These are phyloP conservation scores for Suhomyces taliae DNA, from an alignment of 1,139 yeast species.

Conservation along the genomic window DNA sequence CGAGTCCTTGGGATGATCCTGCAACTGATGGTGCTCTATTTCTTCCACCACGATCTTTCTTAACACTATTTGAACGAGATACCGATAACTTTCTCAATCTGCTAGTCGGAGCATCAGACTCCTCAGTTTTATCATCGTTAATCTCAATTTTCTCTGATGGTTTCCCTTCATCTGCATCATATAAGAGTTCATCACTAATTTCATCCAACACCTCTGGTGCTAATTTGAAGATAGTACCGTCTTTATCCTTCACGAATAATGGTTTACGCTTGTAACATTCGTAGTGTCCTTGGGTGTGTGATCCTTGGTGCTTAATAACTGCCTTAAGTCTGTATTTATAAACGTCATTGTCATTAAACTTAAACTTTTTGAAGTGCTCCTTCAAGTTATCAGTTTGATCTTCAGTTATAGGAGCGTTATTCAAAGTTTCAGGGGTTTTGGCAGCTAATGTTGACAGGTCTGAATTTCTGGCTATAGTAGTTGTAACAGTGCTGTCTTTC, in stretches of 20 bases:
- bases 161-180: constrained; percentile 2
- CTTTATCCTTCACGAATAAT: constrained; percentile 50
- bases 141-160: neutral
- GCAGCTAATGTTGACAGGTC: constrained; percentile 17
- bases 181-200: constrained; percentile 9
- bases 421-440: constrained; percentile 28
- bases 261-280: constrained; percentile 79
- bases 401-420: constrained; percentile 41
- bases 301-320: constrained; percentile 80
- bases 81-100: constrained; percentile 17
- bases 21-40: constrained; percentile 7
- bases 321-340: constrained; percentile 66
- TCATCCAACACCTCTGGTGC: constrained; percentile 47
- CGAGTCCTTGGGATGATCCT: constrained; percentile 1
- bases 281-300: constrained; percentile 89
- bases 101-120: neutral
- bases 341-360: constrained; percentile 45
- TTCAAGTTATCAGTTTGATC: constrained; percentile 42
- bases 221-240: constrained; percentile 47
- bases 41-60: constrained; percentile 2
- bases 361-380: constrained; percentile 40
- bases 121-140: neutral
- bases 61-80: constrained; percentile 9
- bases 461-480: constrained; percentile 11
- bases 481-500: constrained; percentile 11